Base-by-base conservation (phyloP, 352 stramenopile species). In the Pythium brachiatum region DNA sequence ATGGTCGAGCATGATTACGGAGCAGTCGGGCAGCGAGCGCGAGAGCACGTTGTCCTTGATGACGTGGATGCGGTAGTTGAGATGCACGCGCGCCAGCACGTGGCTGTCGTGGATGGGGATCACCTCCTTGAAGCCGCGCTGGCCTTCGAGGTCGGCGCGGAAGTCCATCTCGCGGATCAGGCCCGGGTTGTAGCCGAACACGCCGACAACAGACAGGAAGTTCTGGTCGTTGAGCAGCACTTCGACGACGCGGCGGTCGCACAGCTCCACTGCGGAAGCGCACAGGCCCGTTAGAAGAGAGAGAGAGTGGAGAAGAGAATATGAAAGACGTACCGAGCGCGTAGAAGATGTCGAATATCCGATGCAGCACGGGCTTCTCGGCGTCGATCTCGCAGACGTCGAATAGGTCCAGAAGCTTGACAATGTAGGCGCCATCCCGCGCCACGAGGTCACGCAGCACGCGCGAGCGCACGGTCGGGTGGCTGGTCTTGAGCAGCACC, bases 1-100 rank as follows among this genome's bases (percentile, higher is more conserved):
- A 55, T 91, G 82, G 34, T 92, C 84, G 26, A 95, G 65, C 74
- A 92, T 81, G 48, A 92, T 75, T 34, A 88, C 79, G 25, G 79
- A 85, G 51, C 79, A 77, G 58, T 95, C 86, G 0, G 83, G 82
- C 9, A 95, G 57, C 39, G 81, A 86, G n/a, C 86, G 80, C 38
- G 82, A 84, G 18, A 95, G 48, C 44, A 95, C 78, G 53, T 92
- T 93, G 64, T 95, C 86, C 53, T 93, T 95, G 62, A 95, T 90
- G 56, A 92, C 86, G 54, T 93, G 83, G 62, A 95, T 92, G 38
- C 86, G 86, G 56, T 87, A 95, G 68, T 95, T 95, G 68, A 90
- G 81, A 57, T 95, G 86, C 20, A 93, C 78, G 21, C 81, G 81
- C n/a, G 80, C 69, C 29, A 86, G 66, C n/a, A 95, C 76, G 36